Evolutionary conservation across 2,329 filamentous ascomycete species (phyloP), one percentile per base, ranked within the genome.

Genomic region (Aspergillus hortae): DNA sequence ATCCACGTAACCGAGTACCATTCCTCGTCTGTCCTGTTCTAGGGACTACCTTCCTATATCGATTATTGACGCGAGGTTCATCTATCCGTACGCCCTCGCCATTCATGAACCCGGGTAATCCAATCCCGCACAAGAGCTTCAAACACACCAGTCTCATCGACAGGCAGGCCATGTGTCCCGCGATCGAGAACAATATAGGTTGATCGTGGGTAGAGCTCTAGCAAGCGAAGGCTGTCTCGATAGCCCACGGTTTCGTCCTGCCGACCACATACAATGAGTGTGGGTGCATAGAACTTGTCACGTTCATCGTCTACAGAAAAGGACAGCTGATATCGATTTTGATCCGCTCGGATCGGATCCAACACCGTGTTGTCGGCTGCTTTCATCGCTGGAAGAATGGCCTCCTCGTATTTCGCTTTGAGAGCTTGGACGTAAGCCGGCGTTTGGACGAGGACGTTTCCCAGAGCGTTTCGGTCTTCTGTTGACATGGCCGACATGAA

Each of bases 201-300:
- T 35, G 62, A 59, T 47, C 59, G 53, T 6, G 62, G 60, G 52
- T 67, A 67, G 11, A 61, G 57, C 48, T 64, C 61, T 46, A 65
- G 42, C 54, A 67, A 49, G 11, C 63, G 61, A 45, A 66, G 52
- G 33, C 61, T 63, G 41, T 67, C 64, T 51, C 64, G 58, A 54
- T 67, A 67, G 12, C 64, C 63, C 35, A 67, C 64, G 4, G 14
- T 51, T 27, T 55, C 55, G 27, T 67, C 64, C 27, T 67, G 64
- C 19, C 64, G 52, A 17, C 64, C 64, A 56, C 59, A 64, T 33
- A 67, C 30, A 49, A 67, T 49, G 25, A 67, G 57, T 10, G 64
- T 67, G 2, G 64, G 64, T 25, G 64, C 63, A 50, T 65, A 57
- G 27, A 64, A 63, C 49, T 58, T 57, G 2, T 40, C 46, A 38